Conservation (phyloP, 768 basidiomycete genomes). For the Amanita brunnescens region DNA sequence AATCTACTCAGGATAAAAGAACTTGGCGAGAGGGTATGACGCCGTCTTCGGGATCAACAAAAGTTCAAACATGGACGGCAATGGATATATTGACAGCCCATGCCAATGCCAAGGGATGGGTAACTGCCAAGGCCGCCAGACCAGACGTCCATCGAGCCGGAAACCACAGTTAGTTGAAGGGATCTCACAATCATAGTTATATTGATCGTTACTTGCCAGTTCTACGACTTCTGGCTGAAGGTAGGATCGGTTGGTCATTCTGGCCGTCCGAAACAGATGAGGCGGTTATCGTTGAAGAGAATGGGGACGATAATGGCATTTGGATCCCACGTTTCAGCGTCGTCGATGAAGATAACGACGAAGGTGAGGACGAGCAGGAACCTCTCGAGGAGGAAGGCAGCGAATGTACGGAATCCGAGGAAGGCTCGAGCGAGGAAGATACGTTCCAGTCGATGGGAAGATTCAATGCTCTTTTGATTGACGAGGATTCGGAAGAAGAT, state of each 20-base stretch:
- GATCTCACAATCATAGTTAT: background rate
- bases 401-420: constrained; percentile 21
- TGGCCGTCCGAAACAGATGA: constrained; percentile 53
- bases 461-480: constrained; percentile 4
- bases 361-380: constrained; percentile 14
- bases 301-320: constrained; percentile 37
- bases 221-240: constrained; percentile 76
- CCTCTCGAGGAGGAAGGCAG: constrained; percentile 19
- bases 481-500: constrained; percentile 26
- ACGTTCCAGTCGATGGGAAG: constrained; percentile 9
- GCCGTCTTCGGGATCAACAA: constrained; percentile 16
- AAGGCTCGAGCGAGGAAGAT: constrained; percentile 19
- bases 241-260: constrained; percentile 75
- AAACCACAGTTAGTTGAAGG: constrained; percentile 63
- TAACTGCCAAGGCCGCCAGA: constrained; percentile 87
- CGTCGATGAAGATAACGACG: constrained; percentile 16
- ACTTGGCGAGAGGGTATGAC: constrained; percentile 62
- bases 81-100: constrained; percentile 78
- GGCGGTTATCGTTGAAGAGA: constrained; percentile 17
- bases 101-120: constrained; percentile 70
- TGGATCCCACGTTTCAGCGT: constrained; percentile 41
- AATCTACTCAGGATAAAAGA: constrained; percentile 50
- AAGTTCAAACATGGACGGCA: constrained; percentile 58
- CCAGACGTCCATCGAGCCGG: constrained; percentile 87
- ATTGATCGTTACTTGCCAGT: constrained; percentile 35